These are phyloP conservation scores for Cercophora scortea DNA, from an alignment of 495 filamentous ascomycete genomes.

Conservation along the genomic window DNA sequence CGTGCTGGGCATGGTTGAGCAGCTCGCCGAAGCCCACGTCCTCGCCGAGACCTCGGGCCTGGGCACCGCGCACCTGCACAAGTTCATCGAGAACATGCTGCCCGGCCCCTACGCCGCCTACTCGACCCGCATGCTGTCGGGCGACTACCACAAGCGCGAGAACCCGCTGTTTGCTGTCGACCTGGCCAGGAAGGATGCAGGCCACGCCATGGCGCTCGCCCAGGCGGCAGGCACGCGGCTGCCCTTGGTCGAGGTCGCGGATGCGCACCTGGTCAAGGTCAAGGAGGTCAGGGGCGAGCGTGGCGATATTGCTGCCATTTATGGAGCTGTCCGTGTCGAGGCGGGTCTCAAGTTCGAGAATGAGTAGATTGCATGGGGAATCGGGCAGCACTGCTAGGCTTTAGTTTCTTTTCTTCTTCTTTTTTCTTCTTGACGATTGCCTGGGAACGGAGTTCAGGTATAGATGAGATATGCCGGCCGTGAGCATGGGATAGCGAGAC, in stretches of 20 bases:
- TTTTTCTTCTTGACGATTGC: too few relatives aligned
- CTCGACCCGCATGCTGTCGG: conserved; percentile 60
- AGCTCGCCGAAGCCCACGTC: conserved; percentile 65
- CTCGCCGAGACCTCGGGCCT: conserved; percentile 77
- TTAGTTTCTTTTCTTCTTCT: too few relatives aligned
- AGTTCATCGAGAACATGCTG: conserved; percentile 59
- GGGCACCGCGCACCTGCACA: conserved; percentile 58
- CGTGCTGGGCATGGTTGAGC: conserved; percentile 74
- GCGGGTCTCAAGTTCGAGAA: conserved; percentile 66
- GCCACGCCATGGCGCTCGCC: conserved; percentile 66
- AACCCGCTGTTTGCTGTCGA: conserved; percentile 83
- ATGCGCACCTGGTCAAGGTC: conserved; percentile 55
- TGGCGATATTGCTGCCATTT: conserved; percentile 80
- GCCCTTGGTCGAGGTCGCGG: conserved; percentile 57
- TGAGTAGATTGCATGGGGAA: conserved; percentile 8
- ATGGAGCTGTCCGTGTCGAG: conserved; percentile 65
- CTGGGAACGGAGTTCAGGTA: too few relatives aligned
- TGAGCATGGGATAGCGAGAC: too few relatives aligned
- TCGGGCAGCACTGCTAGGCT: too few relatives aligned
- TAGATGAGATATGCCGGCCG: too few relatives aligned
- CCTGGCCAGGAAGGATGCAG: conserved; percentile 75
- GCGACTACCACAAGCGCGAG: conserved; percentile 57
- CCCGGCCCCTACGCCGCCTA: conserved; percentile 61
- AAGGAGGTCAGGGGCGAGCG: conserved; percentile 64
- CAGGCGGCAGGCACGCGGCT: conserved; percentile 52